Evolutionary conservation across 208 protist genomes (phyloP), one percentile per base, ranked within the genome.

Genomic region (Trypanosoma brucei): DNA sequence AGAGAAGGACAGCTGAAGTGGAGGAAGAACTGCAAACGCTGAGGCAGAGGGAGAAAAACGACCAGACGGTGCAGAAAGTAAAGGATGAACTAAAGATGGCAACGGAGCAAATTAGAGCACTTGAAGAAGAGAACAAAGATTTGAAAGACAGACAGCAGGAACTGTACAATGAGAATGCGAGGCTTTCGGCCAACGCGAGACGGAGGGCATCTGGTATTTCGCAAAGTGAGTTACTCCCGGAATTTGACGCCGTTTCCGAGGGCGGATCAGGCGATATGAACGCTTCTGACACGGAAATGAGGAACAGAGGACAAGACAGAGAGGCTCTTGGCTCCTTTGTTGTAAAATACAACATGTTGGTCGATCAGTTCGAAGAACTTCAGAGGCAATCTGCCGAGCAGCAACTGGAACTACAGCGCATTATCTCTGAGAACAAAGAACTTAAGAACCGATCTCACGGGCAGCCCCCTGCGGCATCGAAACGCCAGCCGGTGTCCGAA

Each of bases 401-500:
- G 42, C 6, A 46, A 46, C 42, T 46, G 42, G 42, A 46, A 46
- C 6, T 46, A 11, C 42, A 46, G 8, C 42, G 42, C 42, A 11
- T 46, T 46, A 46, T 14, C 42, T 6, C 6, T 11, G 42, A 46
- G 11, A 46, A 46, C 42, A 6, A 46, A 11, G 42, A 46, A 14
- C 42, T 46, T 6, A 6, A 11, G 42, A 46, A 46, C 42, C 42
- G 42, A 46, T 11, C 11, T 11, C 42, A 46, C 6, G 11, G 11
- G 6, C 6, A 3, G 71, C 67, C 13, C 71, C 79, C 3, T 60
- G 75, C 2, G 62, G 68, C 6, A 6, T 46, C 42, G 5, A 54
- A 78, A 34, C 77, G 76, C 37, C 75, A 81, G 57, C 56, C 72
- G 31, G 65, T 85, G 45, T 76, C 83, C 14, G 59, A 76, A 8